A percentile compares a stretch with the other conserved stretches of the same genome.
These are phyloP conservation scores for Lactarius vividus DNA, from an alignment of 768 basidiomycete genomes.

Conservation along the genomic window DNA sequence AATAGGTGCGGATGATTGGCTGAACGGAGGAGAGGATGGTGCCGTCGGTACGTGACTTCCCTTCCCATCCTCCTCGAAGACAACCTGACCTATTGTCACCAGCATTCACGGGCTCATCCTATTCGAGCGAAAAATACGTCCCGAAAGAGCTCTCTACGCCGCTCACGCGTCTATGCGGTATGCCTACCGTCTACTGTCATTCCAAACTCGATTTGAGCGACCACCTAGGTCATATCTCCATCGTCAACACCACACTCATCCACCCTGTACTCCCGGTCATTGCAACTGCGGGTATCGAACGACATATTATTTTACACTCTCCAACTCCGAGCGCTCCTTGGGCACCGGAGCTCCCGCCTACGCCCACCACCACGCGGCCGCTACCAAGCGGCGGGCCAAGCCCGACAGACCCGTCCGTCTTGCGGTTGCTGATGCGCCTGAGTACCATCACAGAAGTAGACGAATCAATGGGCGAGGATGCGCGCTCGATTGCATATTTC, in stretches of 20 bases:
- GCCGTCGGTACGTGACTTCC: constrained; percentile 38
- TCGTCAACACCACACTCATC: constrained; percentile 70
- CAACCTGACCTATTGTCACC: constrained; percentile 10
- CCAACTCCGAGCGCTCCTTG: constrained; percentile 54
- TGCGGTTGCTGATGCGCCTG: constrained; percentile 36
- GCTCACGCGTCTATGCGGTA: constrained; percentile 57
- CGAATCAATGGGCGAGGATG: constrained; percentile 42
- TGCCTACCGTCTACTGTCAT: constrained; percentile 12
- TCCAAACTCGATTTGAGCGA: background rate
- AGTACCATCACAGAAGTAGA: constrained; percentile 31
- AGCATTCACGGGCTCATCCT: constrained; percentile 30
- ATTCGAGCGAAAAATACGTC: constrained; percentile 44
- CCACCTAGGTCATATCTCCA: constrained; percentile 62
- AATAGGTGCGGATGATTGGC: constrained; percentile 49
- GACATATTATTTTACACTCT: constrained; percentile 64
- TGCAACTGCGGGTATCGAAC: constrained; percentile 72
- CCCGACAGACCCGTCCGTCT: constrained; percentile 39
- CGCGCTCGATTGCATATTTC: constrained; percentile 59
- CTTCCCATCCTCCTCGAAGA: background rate
- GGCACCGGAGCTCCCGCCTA: constrained; percentile 42
- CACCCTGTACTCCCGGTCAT: constrained; percentile 69
- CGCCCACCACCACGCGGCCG: constrained; percentile 48
- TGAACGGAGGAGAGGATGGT: constrained; percentile 33
- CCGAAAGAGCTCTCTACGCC: constrained; percentile 66
- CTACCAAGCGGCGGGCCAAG: constrained; percentile 37